Evolutionary conservation across 495 filamentous ascomycete species (phyloP).

Genomic region (Trichoderma gamsii): DNA sequence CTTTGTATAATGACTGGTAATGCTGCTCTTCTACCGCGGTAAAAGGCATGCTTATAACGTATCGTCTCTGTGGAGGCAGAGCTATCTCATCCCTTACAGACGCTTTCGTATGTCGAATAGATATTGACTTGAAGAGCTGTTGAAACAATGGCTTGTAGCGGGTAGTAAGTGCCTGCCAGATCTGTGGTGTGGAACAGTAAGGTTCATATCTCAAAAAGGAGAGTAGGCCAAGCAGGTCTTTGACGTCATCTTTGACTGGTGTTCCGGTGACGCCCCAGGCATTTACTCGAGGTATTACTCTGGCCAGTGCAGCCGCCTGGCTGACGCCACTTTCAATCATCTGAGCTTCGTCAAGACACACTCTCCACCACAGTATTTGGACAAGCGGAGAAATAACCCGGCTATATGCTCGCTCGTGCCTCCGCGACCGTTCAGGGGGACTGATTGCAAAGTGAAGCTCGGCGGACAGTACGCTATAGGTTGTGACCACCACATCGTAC

Average conservation of each 20-base stretch:
- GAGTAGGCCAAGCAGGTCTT: constrained; percentile 63
- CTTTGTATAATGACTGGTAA: constrained; percentile 63
- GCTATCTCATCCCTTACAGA: constrained; percentile 64
- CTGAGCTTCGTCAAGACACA: constrained; percentile 92
- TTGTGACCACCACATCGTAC: constrained; percentile 82
- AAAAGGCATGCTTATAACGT: constrained; percentile 86
- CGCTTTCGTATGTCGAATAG: constrained; percentile 81
- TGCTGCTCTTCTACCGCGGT: constrained; percentile 82
- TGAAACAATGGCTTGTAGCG: constrained; percentile 55
- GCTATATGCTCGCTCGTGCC: constrained; percentile 60
- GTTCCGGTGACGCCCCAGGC: constrained; percentile 94
- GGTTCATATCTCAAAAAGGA: constrained; percentile 76
- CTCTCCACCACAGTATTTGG: constrained; percentile 81
- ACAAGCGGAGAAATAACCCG: constrained; percentile 68
- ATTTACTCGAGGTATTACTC: constrained; percentile 73
- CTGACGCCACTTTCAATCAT: constrained; percentile 87
- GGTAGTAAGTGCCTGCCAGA: constrained; percentile 62
- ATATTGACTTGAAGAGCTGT: constrained; percentile 58
- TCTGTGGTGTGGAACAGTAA: constrained; percentile 51
- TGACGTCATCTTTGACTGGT: constrained; percentile 50
- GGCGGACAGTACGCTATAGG: constrained; percentile 67
- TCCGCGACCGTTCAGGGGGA: constrained; percentile 57
- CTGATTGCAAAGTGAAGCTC: constrained; percentile 73
- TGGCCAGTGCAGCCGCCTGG: constrained; percentile 73
- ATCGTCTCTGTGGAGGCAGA: constrained; percentile 71